phyloP scores from a whole-genome alignment of 2,329 filamentous ascomycete species.

The Nemania abortiva region DNA sequence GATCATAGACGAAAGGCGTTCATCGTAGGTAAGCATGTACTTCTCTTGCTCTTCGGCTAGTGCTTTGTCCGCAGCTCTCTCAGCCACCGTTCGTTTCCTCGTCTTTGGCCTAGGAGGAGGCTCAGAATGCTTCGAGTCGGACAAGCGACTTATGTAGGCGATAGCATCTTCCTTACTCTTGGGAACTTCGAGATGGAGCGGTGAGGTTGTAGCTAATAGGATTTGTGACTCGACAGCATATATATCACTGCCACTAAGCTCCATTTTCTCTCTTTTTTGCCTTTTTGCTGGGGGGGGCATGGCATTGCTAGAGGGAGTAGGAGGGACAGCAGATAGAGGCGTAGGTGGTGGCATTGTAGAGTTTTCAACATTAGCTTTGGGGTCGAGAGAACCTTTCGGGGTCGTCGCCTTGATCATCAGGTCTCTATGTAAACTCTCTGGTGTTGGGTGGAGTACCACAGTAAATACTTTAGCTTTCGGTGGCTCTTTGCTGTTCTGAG shows the following conservation, averaged over 20 bases:
- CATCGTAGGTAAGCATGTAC: slow-evolving; percentile 93
- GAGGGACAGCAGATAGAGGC: slow-evolving; percentile 68
- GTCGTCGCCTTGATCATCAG: slow-evolving; percentile 81
- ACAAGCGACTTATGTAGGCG: slow-evolving; percentile 75
- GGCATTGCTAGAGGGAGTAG: slow-evolving; percentile 70
- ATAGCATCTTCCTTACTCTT: slow-evolving; percentile 76
- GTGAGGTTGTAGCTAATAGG: slow-evolving; percentile 77
- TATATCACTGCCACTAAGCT: slow-evolving; percentile 80
- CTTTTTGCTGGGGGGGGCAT: slow-evolving; percentile 74
- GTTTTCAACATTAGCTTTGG: slow-evolving; percentile 47
- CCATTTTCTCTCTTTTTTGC: slow-evolving; percentile 77
- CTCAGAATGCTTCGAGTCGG: slow-evolving; percentile 81
- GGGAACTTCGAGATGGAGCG: slow-evolving; percentile 82
- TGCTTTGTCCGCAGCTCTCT: slow-evolving; percentile 95
- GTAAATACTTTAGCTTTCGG: slow-evolving; percentile 77
- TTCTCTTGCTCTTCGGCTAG: slow-evolving; percentile 88
- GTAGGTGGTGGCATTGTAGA: slow-evolving; percentile 74
- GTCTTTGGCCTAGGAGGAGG: slow-evolving; percentile 86
- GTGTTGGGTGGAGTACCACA: slow-evolving; percentile 86
- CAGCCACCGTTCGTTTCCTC: slow-evolving; percentile 91
- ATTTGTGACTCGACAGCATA: slow-evolving; percentile 82
- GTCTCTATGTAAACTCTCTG: slow-evolving; percentile 79
- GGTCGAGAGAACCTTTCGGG: slow-evolving; percentile 63
- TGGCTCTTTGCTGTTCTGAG: slow-evolving; percentile 58
- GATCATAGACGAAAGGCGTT: slow-evolving; percentile 75